Percentiles rank a stretch among this genome's conserved stretches.
Evolutionary conservation across 2,329 filamentous ascomycete genomes (phyloP).

Genomic region (Penicillium sp.): DNA sequence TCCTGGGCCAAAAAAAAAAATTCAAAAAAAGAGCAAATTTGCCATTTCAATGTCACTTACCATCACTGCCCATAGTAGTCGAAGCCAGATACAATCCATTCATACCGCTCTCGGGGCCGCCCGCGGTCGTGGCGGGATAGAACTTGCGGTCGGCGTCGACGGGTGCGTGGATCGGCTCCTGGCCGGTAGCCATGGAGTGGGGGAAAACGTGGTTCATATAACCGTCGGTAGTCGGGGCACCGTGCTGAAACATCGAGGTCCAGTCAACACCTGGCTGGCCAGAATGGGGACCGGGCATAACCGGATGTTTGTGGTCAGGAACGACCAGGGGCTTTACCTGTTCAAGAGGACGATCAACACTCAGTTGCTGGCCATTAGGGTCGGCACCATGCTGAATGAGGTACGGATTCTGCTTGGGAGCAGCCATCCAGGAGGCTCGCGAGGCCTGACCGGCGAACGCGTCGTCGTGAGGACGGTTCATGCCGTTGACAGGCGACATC

Average conservation of each 20-base stretch:
- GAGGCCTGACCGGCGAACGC: conserved; percentile 42
- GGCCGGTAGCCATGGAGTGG: conserved; percentile 69
- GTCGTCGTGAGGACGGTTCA: conserved; percentile 45
- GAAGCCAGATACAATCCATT: conserved; percentile 54
- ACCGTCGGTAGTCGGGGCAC: conserved; percentile 68
- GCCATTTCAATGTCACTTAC: conserved; percentile 33
- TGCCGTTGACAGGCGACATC: conserved; percentile 47
- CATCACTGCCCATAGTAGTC: conserved; percentile 51
- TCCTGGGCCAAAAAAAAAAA: not conserved
- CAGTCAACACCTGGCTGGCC: conserved; percentile 69
- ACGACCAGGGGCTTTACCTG: conserved; percentile 47
- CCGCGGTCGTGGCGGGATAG: conserved; percentile 53
- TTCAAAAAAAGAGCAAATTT: not conserved
- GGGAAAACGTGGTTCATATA: conserved; percentile 66
- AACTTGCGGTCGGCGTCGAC: conserved; percentile 59
- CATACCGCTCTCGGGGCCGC: conserved; percentile 48
- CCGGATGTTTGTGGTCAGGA: conserved; percentile 47
- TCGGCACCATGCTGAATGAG: conserved; percentile 47
- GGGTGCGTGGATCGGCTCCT: conserved; percentile 71
- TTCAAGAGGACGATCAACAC: conserved; percentile 50
- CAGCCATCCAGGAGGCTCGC: conserved; percentile 48
- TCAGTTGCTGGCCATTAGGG: conserved; percentile 46
- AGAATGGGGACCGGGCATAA: conserved; percentile 66
- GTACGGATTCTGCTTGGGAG: conserved; percentile 50
- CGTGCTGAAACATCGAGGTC: conserved; percentile 77